Percentiles rank a stretch among this genome's conserved stretches.
Conservation (phyloP, 148 eudicot genomes). For the Heliamphora exappendiculata region DNA sequence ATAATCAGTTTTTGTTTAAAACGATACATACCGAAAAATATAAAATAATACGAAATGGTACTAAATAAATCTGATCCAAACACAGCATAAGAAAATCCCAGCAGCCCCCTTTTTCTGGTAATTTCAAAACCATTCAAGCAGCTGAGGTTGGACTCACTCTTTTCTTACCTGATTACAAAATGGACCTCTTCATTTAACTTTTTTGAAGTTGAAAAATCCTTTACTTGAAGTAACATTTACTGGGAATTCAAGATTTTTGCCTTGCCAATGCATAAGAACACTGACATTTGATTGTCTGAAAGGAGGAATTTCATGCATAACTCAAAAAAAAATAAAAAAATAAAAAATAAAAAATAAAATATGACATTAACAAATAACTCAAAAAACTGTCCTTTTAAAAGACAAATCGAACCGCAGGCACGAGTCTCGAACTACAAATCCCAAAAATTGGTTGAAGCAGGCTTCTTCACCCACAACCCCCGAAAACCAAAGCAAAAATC, state of each 20-base stretch:
- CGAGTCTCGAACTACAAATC: slow-evolving; percentile 1
- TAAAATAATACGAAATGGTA: no score
- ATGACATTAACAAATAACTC: background rate
- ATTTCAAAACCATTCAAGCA: background rate
- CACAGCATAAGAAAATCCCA: no score
- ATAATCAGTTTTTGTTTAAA: no score
- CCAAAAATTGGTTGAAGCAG: slow-evolving; percentile 13
- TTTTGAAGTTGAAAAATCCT: no score
- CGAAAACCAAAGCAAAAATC: background rate
- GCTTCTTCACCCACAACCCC: slow-evolving; percentile 20
- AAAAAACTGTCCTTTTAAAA: background rate
- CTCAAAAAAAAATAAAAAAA: no score
- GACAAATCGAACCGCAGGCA: slow-evolving; percentile 7
- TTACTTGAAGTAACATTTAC: background rate
- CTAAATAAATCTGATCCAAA: no score
- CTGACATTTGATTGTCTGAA: background rate
- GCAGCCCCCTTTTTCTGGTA: no score
- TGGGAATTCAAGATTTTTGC: background rate
- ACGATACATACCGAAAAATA: no score
- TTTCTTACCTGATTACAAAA: background rate
- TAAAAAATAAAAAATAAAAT: no score
- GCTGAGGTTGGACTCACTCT: background rate
- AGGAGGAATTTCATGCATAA: background rate
- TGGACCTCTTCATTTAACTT: background rate
- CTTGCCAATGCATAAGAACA: background rate